Conservation (phyloP, 768 basidiomycete genomes). For the Omphalotus guepiniiformis region DNA sequence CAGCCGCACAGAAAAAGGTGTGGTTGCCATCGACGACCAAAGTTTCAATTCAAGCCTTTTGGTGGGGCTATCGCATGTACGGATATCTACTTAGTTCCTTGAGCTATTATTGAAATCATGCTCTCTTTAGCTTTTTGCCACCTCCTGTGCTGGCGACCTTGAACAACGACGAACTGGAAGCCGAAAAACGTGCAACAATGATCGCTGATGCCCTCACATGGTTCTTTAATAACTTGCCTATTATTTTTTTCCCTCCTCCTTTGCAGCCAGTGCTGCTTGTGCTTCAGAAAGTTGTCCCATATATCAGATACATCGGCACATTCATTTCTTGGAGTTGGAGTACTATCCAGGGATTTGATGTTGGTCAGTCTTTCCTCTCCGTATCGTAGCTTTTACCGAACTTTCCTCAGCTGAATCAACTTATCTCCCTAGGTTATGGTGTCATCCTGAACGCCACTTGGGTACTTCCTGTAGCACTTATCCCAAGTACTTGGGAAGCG, state of each 20-base stretch:
- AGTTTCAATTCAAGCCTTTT: conserved; percentile 71
- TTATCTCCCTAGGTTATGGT: conserved; percentile 49
- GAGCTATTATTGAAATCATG: conserved; percentile 41
- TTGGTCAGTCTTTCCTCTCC: conserved; percentile 38
- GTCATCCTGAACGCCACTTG: conserved; percentile 79
- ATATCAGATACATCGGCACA: conserved; percentile 68
- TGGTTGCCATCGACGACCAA: conserved; percentile 77
- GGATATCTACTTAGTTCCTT: conserved; percentile 19
- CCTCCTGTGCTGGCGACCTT: conserved; percentile 68
- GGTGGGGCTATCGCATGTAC: conserved; percentile 85
- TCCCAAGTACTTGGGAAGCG: conserved; percentile 65
- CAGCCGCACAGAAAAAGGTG: conserved; percentile 23
- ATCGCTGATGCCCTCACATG: conserved; percentile 74
- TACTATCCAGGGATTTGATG: conserved; percentile 67
- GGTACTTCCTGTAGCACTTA: conserved; percentile 70
- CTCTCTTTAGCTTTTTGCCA: conserved; percentile 60
- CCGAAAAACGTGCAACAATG: conserved; percentile 68
- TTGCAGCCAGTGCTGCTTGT: conserved; percentile 56
- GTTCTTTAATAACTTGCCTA: conserved; percentile 66
- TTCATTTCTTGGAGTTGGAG: conserved; percentile 83
- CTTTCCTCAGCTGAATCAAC: conserved; percentile 8
- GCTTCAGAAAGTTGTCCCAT: conserved; percentile 60
- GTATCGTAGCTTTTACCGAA: conserved; percentile 42
- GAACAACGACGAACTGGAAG: conserved; percentile 61
- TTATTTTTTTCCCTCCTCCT: conserved; percentile 50